Evolutionary conservation across 805 yeast genomes (phyloP), one percentile per base, ranked within the genome.

Genomic region (Kuraishia floccosa): DNA sequence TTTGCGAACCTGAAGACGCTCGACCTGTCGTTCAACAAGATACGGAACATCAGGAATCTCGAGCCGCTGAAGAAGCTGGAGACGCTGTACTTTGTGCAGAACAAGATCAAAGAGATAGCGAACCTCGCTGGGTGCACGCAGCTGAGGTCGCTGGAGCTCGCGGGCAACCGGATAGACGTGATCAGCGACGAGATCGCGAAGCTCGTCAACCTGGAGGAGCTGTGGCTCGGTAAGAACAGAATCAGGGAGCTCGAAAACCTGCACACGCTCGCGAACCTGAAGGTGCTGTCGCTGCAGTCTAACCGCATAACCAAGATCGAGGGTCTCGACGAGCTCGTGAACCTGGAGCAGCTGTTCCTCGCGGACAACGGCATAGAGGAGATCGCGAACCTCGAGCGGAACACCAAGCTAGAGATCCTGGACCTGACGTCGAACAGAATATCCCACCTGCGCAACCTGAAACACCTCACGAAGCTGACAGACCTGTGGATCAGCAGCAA

Each of bases 401-500:
- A 83, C 46, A 39, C 41, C 12, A 79, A 82, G 30, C 62, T 91
- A 32, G 69, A 65, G 7, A 80, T 81, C 0, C 52, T 91, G 36
- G 99, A 91, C 49, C 66, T 91, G 14, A 79, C 96, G 0, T 71
- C 82, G 2, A 91, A 91, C 51, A 60, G 61, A 35, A 64, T 91
- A 24, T 42, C 64, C 3, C 65, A 68, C 30, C 54, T 91, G 25
- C 76, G 72, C 35, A 76, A 79, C 39, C 41, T 91, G 32, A 54
- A 61, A 1, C 91, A 81, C 42, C 64, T 91, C 35, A 51, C 41
- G 1, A 46, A 76, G n/a, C 62, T 91, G 35, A 86, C 95, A 6
- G 99, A 91, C 53, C 60, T 91, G 32, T 91, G 99, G 98, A 85
- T 93, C 17, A 81, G 95, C 0, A 71, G 72, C 45, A 91, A 89